Conservation (phyloP, 257 asterid species). For the Capsicum pubescens region DNA sequence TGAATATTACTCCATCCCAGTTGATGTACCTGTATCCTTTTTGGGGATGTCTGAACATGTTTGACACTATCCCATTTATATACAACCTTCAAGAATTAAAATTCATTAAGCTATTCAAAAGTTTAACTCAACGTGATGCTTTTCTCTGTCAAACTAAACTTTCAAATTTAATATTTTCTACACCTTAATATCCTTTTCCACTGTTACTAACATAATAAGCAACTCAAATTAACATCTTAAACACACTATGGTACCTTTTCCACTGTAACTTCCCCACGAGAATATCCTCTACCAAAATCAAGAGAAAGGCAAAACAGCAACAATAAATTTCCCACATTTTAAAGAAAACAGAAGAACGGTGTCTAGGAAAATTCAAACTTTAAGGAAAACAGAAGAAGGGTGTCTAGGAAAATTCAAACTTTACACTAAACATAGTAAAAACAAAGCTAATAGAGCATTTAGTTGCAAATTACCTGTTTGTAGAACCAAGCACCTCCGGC, state of each 20-base stretch:
- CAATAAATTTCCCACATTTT: neutral
- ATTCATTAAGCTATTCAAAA: neutral
- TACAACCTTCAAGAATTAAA: conserved; percentile 6
- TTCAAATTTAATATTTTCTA: neutral
- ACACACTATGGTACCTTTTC: neutral
- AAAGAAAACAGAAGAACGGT: too few relatives aligned
- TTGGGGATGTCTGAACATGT: neutral
- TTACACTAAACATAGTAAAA: neutral
- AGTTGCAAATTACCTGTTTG: conserved; percentile 47
- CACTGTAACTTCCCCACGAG: too few relatives aligned
- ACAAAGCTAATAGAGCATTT: neutral
- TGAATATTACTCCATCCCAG: neutral
- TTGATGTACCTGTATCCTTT: neutral
- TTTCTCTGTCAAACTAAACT: conserved; percentile 1
- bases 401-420: neutral
- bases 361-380: neutral
- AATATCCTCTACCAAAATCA: neutral
- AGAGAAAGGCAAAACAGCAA: neutral
- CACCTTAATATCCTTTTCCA: neutral
- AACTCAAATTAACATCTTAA: neutral
- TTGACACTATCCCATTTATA: conserved; percentile 10
- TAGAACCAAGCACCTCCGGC: conserved; percentile 43
- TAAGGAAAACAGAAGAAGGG: too few relatives aligned
- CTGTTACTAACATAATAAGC: neutral
- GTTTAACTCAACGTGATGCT: neutral